Conservation (phyloP, 2,329 filamentous ascomycete genomes). For the Botrytis tulipae region DNA sequence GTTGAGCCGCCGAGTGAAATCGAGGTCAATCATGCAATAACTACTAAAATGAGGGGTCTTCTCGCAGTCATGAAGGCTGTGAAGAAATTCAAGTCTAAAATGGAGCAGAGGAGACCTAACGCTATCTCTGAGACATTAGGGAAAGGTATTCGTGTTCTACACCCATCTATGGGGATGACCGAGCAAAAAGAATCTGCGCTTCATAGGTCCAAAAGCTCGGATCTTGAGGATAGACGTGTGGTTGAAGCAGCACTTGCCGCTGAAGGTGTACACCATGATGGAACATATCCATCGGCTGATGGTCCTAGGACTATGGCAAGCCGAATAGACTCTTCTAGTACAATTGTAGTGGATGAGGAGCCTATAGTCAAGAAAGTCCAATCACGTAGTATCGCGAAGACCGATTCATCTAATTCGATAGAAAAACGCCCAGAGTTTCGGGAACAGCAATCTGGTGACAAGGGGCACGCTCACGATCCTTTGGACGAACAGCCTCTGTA, state of each 20-base stretch:
- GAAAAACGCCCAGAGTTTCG: neutral
- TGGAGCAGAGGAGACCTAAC: slow-evolving; percentile 54
- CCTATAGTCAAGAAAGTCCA: neutral
- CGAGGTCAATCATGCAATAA: slow-evolving; percentile 88
- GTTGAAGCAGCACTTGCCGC: slow-evolving; percentile 50
- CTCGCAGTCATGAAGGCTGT: slow-evolving; percentile 77
- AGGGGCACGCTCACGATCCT: slow-evolving; percentile 63
- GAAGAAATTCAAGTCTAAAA: slow-evolving; percentile 77
- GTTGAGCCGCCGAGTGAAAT: slow-evolving; percentile 84
- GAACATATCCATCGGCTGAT: slow-evolving; percentile 33
- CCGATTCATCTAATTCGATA: slow-evolving; percentile 17
- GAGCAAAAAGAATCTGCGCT: slow-evolving; percentile 33
- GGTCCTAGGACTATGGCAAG: slow-evolving; percentile 14
- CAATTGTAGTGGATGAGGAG: slow-evolving; percentile 4
- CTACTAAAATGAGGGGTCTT: slow-evolving; percentile 81
- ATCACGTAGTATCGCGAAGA: slow-evolving; percentile 23
- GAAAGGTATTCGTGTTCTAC: slow-evolving; percentile 50
- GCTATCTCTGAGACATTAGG: slow-evolving; percentile 60
- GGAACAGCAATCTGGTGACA: slow-evolving; percentile 44
- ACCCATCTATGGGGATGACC: slow-evolving; percentile 55
- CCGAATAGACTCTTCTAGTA: slow-evolving; percentile 23
- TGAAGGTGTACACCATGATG: slow-evolving; percentile 52
- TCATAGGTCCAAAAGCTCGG: slow-evolving; percentile 48
- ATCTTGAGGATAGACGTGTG: slow-evolving; percentile 50
- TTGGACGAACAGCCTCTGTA: slow-evolving; percentile 62